These are phyloP conservation scores for Beauveria rudraprayagi DNA, from an alignment of 2,329 filamentous ascomycete species.

Conservation along the genomic window DNA sequence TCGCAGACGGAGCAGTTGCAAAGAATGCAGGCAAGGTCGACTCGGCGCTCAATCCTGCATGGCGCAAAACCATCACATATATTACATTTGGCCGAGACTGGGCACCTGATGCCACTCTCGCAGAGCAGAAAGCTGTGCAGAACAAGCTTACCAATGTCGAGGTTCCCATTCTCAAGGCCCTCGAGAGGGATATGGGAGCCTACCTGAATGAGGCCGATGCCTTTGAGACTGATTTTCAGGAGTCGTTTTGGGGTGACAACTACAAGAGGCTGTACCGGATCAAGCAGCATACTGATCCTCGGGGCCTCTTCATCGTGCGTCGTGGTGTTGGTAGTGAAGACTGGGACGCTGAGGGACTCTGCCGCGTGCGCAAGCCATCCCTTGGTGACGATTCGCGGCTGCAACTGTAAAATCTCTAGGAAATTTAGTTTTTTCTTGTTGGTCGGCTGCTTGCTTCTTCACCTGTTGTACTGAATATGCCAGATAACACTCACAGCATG, in stretches of 20 bases:
- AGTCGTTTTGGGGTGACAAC: conserved; percentile 28
- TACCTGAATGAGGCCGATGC: conserved; percentile 27
- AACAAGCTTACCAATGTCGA: conserved; percentile 22
- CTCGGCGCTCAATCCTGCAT: conserved; percentile 33
- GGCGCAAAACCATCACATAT: conserved; percentile 31
- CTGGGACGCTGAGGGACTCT: conserved; percentile 20
- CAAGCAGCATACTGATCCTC: conserved; percentile 29
- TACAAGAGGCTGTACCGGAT: conserved; percentile 26
- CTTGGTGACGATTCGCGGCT: not conserved
- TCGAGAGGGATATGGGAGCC: conserved; percentile 20
- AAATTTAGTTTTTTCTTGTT: not conserved
- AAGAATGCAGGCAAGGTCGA: conserved; percentile 20
- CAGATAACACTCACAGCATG: too few relatives aligned
- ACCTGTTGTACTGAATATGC: too few relatives aligned
- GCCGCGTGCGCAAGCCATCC: not conserved
- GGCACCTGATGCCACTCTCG: conserved; percentile 18
- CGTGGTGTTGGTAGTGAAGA: conserved; percentile 31
- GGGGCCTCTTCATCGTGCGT: conserved; percentile 27
- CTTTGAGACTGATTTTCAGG: conserved; percentile 28
- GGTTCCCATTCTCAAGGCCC: conserved; percentile 16
- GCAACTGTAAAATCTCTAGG: not conserved
- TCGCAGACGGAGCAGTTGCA: conserved; percentile 11
- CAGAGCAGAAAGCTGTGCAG: conserved; percentile 18
- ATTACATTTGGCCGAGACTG: conserved; percentile 21
- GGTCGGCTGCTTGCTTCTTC: too few relatives aligned